phyloP scores from a whole-genome alignment of 768 basidiomycete species.

The Panus rudis region DNA sequence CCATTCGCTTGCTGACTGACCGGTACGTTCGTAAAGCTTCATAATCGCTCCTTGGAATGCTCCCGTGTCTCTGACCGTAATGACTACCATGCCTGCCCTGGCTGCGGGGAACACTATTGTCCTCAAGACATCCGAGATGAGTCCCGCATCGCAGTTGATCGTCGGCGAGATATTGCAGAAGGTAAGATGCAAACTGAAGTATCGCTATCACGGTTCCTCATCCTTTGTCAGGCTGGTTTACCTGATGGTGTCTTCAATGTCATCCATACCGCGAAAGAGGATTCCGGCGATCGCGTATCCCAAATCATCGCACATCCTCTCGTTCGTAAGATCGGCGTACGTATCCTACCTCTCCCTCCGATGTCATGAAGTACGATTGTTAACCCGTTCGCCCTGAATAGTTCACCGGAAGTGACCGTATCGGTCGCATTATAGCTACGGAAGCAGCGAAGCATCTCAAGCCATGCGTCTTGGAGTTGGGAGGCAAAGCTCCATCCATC shows the following conservation, averaged over 20 bases:
- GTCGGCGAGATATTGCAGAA: slow-evolving; percentile 38
- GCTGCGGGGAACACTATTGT: slow-evolving; percentile 46
- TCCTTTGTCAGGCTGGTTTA: slow-evolving; percentile 39
- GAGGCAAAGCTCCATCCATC: slow-evolving; percentile 48
- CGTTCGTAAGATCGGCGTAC: slow-evolving; percentile 43
- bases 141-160: slow-evolving; percentile 36
- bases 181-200: slow-evolving; percentile 6
- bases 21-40: slow-evolving; percentile 26
- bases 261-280: slow-evolving; percentile 38
- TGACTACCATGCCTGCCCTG: slow-evolving; percentile 35
- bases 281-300: slow-evolving; percentile 33
- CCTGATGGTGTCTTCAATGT: slow-evolving; percentile 51
- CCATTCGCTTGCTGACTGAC: not conserved
- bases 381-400: slow-evolving; percentile 14
- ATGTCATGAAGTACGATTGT: not conserved
- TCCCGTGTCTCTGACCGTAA: slow-evolving; percentile 33
- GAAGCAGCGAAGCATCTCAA: slow-evolving; percentile 53
- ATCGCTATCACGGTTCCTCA: not conserved
- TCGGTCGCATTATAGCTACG: slow-evolving; percentile 45
- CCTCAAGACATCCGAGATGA: slow-evolving; percentile 41
- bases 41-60: slow-evolving; percentile 49
- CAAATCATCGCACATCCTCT: slow-evolving; percentile 45
- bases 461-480: slow-evolving; percentile 49
- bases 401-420: slow-evolving; percentile 53
- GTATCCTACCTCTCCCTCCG: slow-evolving; percentile 5